phyloP scores from a whole-genome alignment of 2,329 filamentous ascomycete genomes.

The Intubia oerlemansii region DNA sequence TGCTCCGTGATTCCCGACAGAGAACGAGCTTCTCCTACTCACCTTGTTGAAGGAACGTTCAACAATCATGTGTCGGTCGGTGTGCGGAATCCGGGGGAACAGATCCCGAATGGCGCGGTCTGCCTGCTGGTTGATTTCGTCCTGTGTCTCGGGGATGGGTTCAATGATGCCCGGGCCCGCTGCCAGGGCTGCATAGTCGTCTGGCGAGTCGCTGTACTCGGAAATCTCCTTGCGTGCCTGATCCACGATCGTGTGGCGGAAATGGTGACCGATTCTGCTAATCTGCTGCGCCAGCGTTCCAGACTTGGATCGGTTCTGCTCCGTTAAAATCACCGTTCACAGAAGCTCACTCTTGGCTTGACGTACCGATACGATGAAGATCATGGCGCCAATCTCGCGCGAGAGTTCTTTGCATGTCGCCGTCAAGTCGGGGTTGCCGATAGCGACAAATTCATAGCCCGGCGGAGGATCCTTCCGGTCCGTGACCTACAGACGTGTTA shows the following conservation, averaged over 20 bases:
- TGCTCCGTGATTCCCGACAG: not conserved
- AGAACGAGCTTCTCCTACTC: conserved; percentile 11
- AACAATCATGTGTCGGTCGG: conserved; percentile 39
- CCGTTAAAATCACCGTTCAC: too few species aligned
- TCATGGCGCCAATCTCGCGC: conserved; percentile 37
- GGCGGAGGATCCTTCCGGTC: conserved; percentile 29
- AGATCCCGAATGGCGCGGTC: conserved; percentile 40
- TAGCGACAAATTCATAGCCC: conserved; percentile 40
- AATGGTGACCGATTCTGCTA: conserved; percentile 37
- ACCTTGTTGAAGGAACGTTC: conserved; percentile 42
- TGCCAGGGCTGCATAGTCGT: conserved; percentile 9
- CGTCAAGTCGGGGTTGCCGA: conserved; percentile 39
- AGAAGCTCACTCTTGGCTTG: conserved; percentile 8
- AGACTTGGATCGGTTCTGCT: too few species aligned
- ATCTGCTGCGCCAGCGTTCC: conserved; percentile 26
- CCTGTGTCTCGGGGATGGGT: conserved; percentile 35
- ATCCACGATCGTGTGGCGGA: conserved; percentile 36
- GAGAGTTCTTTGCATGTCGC: conserved; percentile 42
- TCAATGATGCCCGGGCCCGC: conserved; percentile 20
- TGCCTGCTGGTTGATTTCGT: conserved; percentile 39
- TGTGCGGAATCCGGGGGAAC: conserved; percentile 43
- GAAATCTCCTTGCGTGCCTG: conserved; percentile 21
- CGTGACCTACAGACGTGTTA: conserved; percentile 31
- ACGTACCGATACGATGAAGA: conserved; percentile 45
- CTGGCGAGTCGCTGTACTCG: conserved; percentile 12